Base-by-base conservation (phyloP, 1,139 yeast genomes). In the Pichia cactophila region DNA sequence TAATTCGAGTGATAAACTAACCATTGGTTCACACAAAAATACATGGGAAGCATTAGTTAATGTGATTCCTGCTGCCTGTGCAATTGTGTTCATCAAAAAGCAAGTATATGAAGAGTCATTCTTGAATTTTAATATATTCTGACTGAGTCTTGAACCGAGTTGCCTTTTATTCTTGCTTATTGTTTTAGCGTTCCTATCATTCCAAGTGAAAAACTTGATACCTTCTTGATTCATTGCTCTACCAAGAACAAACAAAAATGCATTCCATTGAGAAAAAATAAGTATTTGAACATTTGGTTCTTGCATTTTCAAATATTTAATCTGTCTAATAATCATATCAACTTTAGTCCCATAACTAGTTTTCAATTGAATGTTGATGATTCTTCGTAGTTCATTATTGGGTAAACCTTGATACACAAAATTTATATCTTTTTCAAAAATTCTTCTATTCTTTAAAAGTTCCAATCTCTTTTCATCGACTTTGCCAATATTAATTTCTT, bases 41-140 rank as follows among this genome's bases (percentile, higher is more conserved):
- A 92, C 90, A 64, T 92, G 96, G 0, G 87, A 83, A 0, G 97
- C 97, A 69, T 90, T 90, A 14, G 89, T 81, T 55, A 92, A 72
- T 3, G 96, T 92, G 56, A 92, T 71, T 0, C 97, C 98, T 33
- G 96, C 81, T 10, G 96, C 89, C 61, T 89, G 87, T 0, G 90
- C 85, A 58, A 80, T 83, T 0, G 96, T 92, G 66, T 88, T 87
- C 56, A 92, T 69, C 41, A 92, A 66, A 60, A 90, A 82, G 63
- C 97, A 89, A 0, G 96, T 85, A n/a, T 86, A 75, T 0, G 69
- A 65, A 5, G 78, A 69, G 52, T 87, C 79, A 46, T 74, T 75
- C 55, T 84, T 86, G 67, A 90, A 90, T 42, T 68, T 68, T 43
- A 81, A 81, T 42, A 84, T 82, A 17, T 77, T 75, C 36, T 72